Evolutionary conservation across 495 filamentous ascomycete genomes (phyloP).

Genomic region (Penicillium dipodomyicola): DNA sequence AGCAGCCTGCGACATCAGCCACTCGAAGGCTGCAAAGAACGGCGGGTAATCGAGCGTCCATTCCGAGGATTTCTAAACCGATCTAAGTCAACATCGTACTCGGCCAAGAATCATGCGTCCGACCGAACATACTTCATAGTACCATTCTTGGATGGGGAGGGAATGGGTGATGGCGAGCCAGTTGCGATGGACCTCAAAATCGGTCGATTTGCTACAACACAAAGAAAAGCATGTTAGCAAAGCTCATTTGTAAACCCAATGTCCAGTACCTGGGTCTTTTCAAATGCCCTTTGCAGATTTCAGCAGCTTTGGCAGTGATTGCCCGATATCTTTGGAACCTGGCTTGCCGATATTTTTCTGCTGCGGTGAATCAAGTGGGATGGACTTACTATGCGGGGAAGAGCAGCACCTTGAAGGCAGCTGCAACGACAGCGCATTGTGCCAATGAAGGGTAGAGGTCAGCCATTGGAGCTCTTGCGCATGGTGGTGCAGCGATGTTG

Average conservation of each 20-base stretch:
- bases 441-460: constrained; percentile 79
- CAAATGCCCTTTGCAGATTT: not conserved
- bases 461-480: constrained; percentile 57
- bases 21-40: constrained; percentile 97
- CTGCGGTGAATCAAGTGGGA: constrained; percentile 16
- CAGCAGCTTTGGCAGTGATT: not conserved
- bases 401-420: constrained; percentile 88
- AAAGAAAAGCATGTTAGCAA: constrained; percentile 1
- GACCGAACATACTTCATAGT: constrained; percentile 66
- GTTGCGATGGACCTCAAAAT: constrained; percentile 97
- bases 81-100: constrained; percentile 6
- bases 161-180: constrained; percentile 95
- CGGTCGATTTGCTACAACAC: constrained; percentile 83
- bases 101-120: not conserved
- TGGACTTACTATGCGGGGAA: constrained; percentile 93
- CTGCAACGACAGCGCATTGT: constrained; percentile 83
- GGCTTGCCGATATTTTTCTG: not conserved
- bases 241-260: not conserved
- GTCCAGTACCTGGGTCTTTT: not conserved
- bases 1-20: constrained; percentile 81
- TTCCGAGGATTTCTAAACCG: constrained; percentile 77
- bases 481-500: constrained; percentile 21
- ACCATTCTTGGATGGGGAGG: constrained; percentile 85
- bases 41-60: constrained; percentile 99
- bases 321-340: not conserved